Base-by-base conservation (phyloP, 768 basidiomycete genomes). In the Gelatoporia subvermispora region DNA sequence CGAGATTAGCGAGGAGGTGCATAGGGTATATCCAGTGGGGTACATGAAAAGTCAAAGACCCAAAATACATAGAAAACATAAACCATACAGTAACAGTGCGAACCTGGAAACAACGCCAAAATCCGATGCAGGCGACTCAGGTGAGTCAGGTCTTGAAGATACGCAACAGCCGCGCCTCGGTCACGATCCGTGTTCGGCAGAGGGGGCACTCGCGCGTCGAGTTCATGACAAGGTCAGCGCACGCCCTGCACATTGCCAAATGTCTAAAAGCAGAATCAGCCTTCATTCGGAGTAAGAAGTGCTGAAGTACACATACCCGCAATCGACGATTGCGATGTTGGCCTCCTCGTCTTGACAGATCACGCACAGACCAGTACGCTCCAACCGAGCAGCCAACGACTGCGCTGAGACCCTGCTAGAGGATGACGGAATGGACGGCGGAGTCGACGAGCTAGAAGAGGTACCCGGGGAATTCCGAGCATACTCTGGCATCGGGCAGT, bases 301-400 rank as follows among this genome's bases (percentile, higher is more conserved):
- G 40, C 4, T 35, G 37, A 41, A 11, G 21, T 20, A 9, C 1
- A 78, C 85, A 38, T 63, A 90, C 85, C 93, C 93, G 78, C 93
- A 96, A 66, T 96, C 93, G 11, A 95, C 87, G 47, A 93, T 82
- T 2, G 92, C 93, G 49, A 96, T 88, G 55, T 88, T 93, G 0
- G 93, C 93, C 54, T 95, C 93, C 50, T 93, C 88, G 53, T 96
- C 93, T 61, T 94, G 93, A 60, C 93, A 96, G 9, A 96, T 78
- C 0, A 95, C 89, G 63, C 93, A 96, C 4, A 93, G 66, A 2
- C 93, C 92, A 8, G 78, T 77, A 20, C 84, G 77, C 52, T 90
- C 88, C 11, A 76, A 61, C 35, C 71, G 66, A 1, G 72, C 65
- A 2, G 65, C 61, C 58, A 71, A 65, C 25, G 67, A 65, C 49